phyloP scores from a whole-genome alignment of 164 flowering plant genomes.

The Tetracentron sinense region DNA sequence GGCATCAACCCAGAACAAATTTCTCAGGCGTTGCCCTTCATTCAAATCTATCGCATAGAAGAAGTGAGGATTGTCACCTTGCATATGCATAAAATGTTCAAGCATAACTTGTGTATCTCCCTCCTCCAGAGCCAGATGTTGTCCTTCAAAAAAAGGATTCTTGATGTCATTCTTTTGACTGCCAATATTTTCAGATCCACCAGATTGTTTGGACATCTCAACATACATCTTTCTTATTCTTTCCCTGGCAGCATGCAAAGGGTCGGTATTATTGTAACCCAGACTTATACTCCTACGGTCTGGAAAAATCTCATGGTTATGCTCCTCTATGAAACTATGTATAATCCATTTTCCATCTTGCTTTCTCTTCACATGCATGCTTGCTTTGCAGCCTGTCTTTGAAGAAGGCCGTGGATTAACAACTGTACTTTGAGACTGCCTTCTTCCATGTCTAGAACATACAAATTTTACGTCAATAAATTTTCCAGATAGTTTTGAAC shows the following conservation, averaged over 20 bases:
- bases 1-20: slow-evolving; percentile 59
- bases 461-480: slow-evolving; percentile 60
- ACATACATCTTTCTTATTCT: slow-evolving; percentile 47
- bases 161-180: slow-evolving; percentile 14
- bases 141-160: slow-evolving; percentile 32
- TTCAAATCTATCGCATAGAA: slow-evolving; percentile 53
- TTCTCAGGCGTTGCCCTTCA: slow-evolving; percentile 46
- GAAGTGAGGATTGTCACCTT: slow-evolving; percentile 46
- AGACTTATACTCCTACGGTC: slow-evolving; percentile 49
- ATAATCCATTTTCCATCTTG: slow-evolving; percentile 53
- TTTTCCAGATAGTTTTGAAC: slow-evolving; percentile 48
- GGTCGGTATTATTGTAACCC: slow-evolving; percentile 37
- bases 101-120: slow-evolving; percentile 49
- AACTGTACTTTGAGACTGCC: slow-evolving; percentile 41
- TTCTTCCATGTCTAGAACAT: slow-evolving; percentile 54
- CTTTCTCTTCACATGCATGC: slow-evolving; percentile 59
- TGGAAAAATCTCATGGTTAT: slow-evolving; percentile 59
- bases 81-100: slow-evolving; percentile 46
- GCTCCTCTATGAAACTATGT: slow-evolving; percentile 47
- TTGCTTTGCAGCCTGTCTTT: slow-evolving; percentile 52
- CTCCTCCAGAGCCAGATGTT: slow-evolving; percentile 32
- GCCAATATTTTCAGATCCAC: slow-evolving; percentile 25
- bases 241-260: slow-evolving; percentile 47
- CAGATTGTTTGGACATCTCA: slow-evolving; percentile 40
- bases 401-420: slow-evolving; percentile 39